Evolutionary conservation across 441 rosid species (phyloP), one percentile per base, ranked within the genome.

Genomic region (Bruguiera hainesii): DNA sequence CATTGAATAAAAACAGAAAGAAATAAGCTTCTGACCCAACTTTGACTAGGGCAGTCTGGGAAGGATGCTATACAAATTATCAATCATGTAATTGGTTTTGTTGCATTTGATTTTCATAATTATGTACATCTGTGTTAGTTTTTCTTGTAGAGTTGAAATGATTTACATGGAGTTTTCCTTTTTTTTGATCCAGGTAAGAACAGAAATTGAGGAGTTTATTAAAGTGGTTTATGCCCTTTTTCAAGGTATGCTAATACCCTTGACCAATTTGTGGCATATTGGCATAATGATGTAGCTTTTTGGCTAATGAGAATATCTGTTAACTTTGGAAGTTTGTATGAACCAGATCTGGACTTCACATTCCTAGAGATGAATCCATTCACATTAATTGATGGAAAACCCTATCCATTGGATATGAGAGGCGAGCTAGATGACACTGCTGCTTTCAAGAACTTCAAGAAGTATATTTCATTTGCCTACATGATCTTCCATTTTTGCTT

Each of bases 361-460:
- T 91, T 89, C 87, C 85, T 94, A 20, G 99, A 94, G 88, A 94
- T 94, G 99, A 91, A 94, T 78, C 99, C 99, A 55, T 94, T 94
- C 72, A 76, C 98, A 39, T 76, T 94, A 73, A 92, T 91, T 68
- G 80, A 88, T 68, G 92, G 96, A 72, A 94, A 86, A 85, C 98
- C 98, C 74, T 94, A 91, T 81, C 97, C 98, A 66, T 73, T 89
- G 83, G 99, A 91, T 75, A 91, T 91, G 97, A 94, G 98, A 80
- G 98, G 99, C 67, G 98, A 91, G 81, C 89, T 94, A 62, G 97
- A 94, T 62, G 97, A 89, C 79, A 91, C 96, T 60, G 97, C 98
- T 71, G 80, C 96, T 78, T 91, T 91, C 84, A 94, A 94, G 83
- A 94, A 91, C 89, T 94, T 91, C 78, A 91, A 89, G 80, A 94